Base-by-base conservation (phyloP, 495 filamentous ascomycete species). In the Aspergillus baeticus region DNA sequence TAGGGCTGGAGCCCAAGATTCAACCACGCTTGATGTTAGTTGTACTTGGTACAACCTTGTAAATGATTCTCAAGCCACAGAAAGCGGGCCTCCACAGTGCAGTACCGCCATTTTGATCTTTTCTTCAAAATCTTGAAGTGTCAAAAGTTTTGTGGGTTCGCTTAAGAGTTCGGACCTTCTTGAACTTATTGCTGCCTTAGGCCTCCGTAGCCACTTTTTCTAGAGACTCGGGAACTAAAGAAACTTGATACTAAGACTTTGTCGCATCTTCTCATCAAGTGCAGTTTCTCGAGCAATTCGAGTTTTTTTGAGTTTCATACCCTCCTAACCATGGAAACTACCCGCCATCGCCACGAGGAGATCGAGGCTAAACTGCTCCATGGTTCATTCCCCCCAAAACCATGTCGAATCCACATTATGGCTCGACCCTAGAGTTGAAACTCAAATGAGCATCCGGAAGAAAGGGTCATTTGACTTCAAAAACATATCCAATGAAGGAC, bases 281-380 rank as follows among this genome's bases (percentile, higher is more conserved):
- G n/a, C n/a, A 29, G 26, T 29, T 8, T 29, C 26, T 29, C 26
- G 26, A 29, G 8, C 26, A 8, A 4, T 29, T 29, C 26, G 3
- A 4, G 26, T 29, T 29, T 29, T 29, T n/a, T n/a, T n/a, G n/a
- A n/a, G n/a, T n/a, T n/a, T n/a, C n/a, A n/a, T n/a, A n/a, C n/a
- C n/a, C n/a, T n/a, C n/a, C n/a, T n/a, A 60, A 61, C 54, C 59
- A 57, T 61, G 59, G 59, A 45, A 54, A 33, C 18, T 20, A 53
- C 36, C 52, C 49, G 36, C 26, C 34, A 23, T 21, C n/a, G 50
- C 29, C 22, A 42, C n/a, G 41, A 8, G 42, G 37, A 33, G 26
- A 20, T 43, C 38, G 26, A n/a, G 20, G 31, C 41, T 53, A 41
- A 31, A 21, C 6, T 41, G 36, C 2, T 57, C 53, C 58, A 53